These are phyloP conservation scores for Apophysomyces variabilis DNA, from an alignment of 371 early-diverging fungal species.

Conservation along the genomic window DNA sequence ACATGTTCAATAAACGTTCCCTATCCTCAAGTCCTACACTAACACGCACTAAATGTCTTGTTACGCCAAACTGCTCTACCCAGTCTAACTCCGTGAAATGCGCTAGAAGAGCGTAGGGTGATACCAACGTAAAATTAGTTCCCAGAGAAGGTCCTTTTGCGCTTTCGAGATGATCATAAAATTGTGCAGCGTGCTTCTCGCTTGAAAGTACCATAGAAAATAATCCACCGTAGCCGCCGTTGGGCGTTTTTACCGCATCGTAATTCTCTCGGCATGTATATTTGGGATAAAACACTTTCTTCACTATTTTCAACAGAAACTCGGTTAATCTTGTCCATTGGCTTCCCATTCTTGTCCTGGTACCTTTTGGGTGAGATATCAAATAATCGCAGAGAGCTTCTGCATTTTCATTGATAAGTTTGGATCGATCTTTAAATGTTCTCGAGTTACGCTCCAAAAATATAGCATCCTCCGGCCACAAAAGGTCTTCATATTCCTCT, in stretches of 20 bases:
- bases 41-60: conserved; percentile 77
- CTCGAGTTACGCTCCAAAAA: conserved; percentile 96
- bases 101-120: conserved; percentile 94
- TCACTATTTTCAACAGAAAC: conserved; percentile 51
- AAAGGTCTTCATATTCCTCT: conserved; percentile 74
- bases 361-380: conserved; percentile 66
- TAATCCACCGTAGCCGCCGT: conserved; percentile 88
- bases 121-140: conserved; percentile 94
- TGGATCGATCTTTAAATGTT: conserved; percentile 75
- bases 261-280: conserved; percentile 73
- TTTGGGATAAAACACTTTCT: conserved; percentile 84
- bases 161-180: conserved; percentile 82
- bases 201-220: conserved; percentile 79
- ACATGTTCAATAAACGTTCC: conserved; percentile 65
- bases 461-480: conserved; percentile 93
- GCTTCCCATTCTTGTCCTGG: background rate
- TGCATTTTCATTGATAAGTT: conserved; percentile 77
- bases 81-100: conserved; percentile 94
- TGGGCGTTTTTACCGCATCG: conserved; percentile 55
- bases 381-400: conserved; percentile 80
- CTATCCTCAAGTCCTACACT: conserved; percentile 89
- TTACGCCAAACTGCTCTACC: conserved; percentile 86
- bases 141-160: conserved; percentile 96
- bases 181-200: conserved; percentile 63
- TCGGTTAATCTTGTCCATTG: background rate